Percentiles rank a stretch among this genome's conserved stretches.
These are phyloP conservation scores for Dendrocalamus latiflorus DNA, from an alignment of 202 grass and related monocot genomes.

Conservation along the genomic window DNA sequence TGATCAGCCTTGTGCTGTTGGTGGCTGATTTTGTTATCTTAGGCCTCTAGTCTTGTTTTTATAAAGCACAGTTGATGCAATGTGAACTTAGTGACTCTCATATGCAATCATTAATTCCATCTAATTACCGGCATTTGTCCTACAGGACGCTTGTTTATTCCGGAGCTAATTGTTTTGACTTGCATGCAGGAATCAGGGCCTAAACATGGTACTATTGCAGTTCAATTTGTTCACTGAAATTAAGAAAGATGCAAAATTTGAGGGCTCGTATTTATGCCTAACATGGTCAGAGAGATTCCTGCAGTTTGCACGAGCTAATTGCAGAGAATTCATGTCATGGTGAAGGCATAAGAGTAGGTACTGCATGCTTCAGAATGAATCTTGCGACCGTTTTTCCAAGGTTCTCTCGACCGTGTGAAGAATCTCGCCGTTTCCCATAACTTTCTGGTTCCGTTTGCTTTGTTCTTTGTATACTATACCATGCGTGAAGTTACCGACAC, in stretches of 20 bases:
- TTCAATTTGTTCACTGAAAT: neutral
- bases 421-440: neutral
- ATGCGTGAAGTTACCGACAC: neutral
- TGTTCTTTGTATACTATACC: neutral
- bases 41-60: too few species aligned
- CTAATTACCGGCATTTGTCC: too few species aligned
- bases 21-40: too few species aligned
- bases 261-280: neutral
- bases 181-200: slow-evolving; percentile 18
- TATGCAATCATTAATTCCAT: too few species aligned
- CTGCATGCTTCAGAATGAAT: neutral
- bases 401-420: neutral
- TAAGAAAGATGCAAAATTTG: neutral
- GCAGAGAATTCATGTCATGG: neutral
- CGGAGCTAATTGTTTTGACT: neutral
- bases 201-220: neutral
- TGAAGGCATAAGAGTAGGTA: neutral
- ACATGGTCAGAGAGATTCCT: slow-evolving; percentile 9
- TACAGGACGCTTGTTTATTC: neutral
- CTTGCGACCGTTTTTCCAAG: neutral
- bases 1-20: too few species aligned
- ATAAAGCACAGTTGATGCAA: too few species aligned
- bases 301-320: neutral
- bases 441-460: neutral
- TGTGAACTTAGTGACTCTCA: too few species aligned